These are phyloP conservation scores for Xylaria telfairii DNA, from an alignment of 495 filamentous ascomycete species.

Conservation along the genomic window DNA sequence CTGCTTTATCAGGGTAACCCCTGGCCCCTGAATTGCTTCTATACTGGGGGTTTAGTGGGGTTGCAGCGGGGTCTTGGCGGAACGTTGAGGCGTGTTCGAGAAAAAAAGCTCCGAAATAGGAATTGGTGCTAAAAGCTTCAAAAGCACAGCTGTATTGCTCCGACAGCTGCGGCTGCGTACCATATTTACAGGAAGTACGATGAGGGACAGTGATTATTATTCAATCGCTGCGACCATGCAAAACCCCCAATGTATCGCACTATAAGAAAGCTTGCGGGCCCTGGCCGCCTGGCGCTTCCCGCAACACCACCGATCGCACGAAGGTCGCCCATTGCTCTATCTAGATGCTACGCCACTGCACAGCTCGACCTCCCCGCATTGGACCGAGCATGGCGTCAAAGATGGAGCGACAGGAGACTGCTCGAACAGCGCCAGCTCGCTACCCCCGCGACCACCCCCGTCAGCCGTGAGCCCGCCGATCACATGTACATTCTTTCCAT, in stretches of 20 bases:
- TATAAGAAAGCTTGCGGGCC: slow-evolving; percentile 32
- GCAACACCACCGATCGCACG: slow-evolving; percentile 9
- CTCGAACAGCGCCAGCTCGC: slow-evolving; percentile 20
- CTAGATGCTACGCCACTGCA: slow-evolving; percentile 36
- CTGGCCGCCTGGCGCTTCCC: slow-evolving; percentile 27
- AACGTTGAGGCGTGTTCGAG: not conserved
- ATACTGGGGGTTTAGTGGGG: not conserved
- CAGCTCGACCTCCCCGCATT: slow-evolving; percentile 68
- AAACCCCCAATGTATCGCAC: slow-evolving; percentile 33
- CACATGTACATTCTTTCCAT: slow-evolving; percentile 85
- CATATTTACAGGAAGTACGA: not conserved
- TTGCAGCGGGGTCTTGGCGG: not conserved
- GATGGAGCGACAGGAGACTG: slow-evolving; percentile 33
- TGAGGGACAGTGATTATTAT: not conserved
- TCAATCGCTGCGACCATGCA: slow-evolving; percentile 26
- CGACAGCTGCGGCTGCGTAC: not conserved
- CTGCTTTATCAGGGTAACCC: not conserved
- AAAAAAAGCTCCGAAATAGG: not conserved
- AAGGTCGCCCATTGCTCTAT: slow-evolving; percentile 9
- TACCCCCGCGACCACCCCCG: not conserved
- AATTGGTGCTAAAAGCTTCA: not conserved
- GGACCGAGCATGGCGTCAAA: slow-evolving; percentile 77
- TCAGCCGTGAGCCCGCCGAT: slow-evolving; percentile 36
- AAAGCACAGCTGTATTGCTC: not conserved
- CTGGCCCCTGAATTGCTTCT: not conserved